These are phyloP conservation scores for Chlorella sp. DNA, from an alignment of 139 green algal genomes.

Conservation along the genomic window DNA sequence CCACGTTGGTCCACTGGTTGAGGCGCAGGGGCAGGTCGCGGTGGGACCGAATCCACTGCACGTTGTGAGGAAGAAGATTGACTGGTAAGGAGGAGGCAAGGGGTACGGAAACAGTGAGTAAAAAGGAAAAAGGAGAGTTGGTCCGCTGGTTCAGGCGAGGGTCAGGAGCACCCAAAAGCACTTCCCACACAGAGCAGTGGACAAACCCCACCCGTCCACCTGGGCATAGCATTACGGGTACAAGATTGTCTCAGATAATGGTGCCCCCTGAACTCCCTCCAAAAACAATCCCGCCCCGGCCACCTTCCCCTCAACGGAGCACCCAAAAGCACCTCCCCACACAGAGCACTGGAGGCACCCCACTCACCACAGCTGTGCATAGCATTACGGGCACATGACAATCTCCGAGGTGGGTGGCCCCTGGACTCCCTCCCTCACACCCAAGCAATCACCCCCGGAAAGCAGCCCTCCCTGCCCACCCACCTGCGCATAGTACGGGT, in stretches of 20 bases:
- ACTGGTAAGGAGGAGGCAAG: neutral
- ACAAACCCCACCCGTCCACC: too few species aligned
- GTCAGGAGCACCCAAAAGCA: too few species aligned
- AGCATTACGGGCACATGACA: neutral
- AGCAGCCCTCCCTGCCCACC: neutral
- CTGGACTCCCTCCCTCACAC: neutral
- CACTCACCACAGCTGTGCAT: neutral
- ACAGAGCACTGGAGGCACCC: neutral
- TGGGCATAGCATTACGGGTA: too few species aligned
- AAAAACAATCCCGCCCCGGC: too few species aligned
- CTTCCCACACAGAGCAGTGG: too few species aligned
- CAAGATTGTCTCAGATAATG: too few species aligned
- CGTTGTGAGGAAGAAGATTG: neutral
- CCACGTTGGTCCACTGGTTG: slow-evolving; percentile 99
- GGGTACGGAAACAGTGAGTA: too few species aligned
- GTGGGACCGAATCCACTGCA: slow-evolving; percentile 96
- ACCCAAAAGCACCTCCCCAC: too few species aligned
- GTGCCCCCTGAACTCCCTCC: too few species aligned
- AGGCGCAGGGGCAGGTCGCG: slow-evolving; percentile 96
- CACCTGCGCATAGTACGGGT: slow-evolving; percentile 88
- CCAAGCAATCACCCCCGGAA: neutral
- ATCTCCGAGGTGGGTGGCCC: neutral
- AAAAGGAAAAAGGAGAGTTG: too few species aligned
- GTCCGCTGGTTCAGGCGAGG: too few species aligned
- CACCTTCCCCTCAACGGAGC: too few species aligned